Evolutionary conservation across 495 filamentous ascomycete species (phyloP), one percentile per base, ranked within the genome.

Genomic region (Annulohypoxylon nitens): DNA sequence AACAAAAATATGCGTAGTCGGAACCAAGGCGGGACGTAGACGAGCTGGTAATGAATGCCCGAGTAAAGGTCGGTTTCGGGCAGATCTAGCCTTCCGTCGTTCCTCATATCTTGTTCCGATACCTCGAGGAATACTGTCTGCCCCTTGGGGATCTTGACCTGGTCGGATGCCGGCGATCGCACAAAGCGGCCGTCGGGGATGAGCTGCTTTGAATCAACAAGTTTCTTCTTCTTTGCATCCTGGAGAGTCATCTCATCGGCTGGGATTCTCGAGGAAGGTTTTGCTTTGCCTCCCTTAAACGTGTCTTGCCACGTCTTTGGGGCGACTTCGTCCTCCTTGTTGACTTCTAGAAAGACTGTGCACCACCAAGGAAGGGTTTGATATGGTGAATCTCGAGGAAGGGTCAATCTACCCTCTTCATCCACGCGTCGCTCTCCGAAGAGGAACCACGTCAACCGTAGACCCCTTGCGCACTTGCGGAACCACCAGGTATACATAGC

Each of bases 401-500:
- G 68, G 1, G 58, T 73, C 1, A 86, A 58, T 3, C 58, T 84
- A 3, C 96, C 95, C 78, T 97, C 93, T 76, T 99, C 96, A 51
- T 98, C 95, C 12, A 85, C 75, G 43, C 86, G 86, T 72, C 91
- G 87, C 54, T 97, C 92, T 1, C 91, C 93, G 74, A 99, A 97
- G 70, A 99, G 88, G 78, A 99, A 99, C 82, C 94, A 90, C 14
- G 93, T 93, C 67, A 99, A 83, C 51, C 96, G 87, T 20, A 99
- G 82, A 62, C 86, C 81, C 20, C 93, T 86, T 1, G 95, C 95
- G 78, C 95, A 98, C 71, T 88, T 88, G 69, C 90, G 91, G 81
- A 99, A 97, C 95, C 95, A 98, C 96, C 96, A 98, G 47, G 88
- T 89, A 77, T 97, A 99, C 83, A 97, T 89, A 33, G 85, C 85